Percentiles rank a stretch among this genome's conserved stretches.
Conservation (phyloP, 768 basidiomycete genomes). For the Lepiota brunneoincarnata region DNA sequence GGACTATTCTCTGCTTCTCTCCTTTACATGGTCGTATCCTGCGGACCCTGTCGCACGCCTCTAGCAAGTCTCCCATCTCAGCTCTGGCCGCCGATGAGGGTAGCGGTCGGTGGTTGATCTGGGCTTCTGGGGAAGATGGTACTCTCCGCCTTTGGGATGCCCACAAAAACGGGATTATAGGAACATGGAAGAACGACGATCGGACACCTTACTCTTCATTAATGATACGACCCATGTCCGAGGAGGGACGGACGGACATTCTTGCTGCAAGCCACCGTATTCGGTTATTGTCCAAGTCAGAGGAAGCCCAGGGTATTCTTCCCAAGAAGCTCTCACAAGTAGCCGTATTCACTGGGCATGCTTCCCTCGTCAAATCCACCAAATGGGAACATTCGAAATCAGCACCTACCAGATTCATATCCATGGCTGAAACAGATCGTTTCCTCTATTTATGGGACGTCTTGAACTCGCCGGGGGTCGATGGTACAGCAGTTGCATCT, state of each 20-base stretch:
- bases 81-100: constrained; percentile 37
- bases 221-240: constrained; percentile 35
- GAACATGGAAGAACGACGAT: constrained; percentile 55
- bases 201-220: constrained; percentile 56
- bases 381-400: constrained; percentile 47
- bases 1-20: constrained; percentile 58
- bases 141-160: constrained; percentile 57
- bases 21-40: constrained; percentile 56
- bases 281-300: constrained; percentile 42
- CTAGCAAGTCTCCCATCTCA: constrained; percentile 51
- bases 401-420: constrained; percentile 48
- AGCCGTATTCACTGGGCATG: constrained; percentile 63
- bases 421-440: constrained; percentile 61
- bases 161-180: constrained; percentile 43
- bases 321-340: constrained; percentile 42
- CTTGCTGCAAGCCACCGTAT: constrained; percentile 63
- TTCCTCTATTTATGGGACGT: constrained; percentile 62
- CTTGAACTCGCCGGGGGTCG: constrained; percentile 33
- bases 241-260: constrained; percentile 40
- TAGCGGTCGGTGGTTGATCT: constrained; percentile 34
- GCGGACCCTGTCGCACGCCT: constrained; percentile 52
- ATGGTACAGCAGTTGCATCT: constrained; percentile 56
- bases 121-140: constrained; percentile 60
- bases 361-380: constrained; percentile 49
- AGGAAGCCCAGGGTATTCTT: constrained; percentile 23